Evolutionary conservation across 495 filamentous ascomycete species (phyloP), one percentile per base, ranked within the genome.

Genomic region (Penicillium crystallinum): DNA sequence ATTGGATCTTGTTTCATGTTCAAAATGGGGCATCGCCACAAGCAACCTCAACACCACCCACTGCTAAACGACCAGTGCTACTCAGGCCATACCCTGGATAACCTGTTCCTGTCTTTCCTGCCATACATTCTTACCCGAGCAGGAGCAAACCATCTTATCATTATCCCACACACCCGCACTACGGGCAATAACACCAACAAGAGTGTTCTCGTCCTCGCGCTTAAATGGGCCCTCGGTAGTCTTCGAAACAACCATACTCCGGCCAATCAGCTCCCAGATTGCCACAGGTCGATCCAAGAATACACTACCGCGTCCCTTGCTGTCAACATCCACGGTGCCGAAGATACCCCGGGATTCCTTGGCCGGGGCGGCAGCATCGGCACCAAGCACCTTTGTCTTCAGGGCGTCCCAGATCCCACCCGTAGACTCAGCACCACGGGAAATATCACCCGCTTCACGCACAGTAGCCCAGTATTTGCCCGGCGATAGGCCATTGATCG

Each of bases 101-200:
- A 91, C 83, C 72, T 95, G 87, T 64, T 97, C 92, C 74, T 85
- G 86, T 64, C 93, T 80, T 77, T 98, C 93, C 69, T 97, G 86
- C 93, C 93, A 98, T 29, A 98, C 78, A 58, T 90, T 97, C 83
- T 98, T 97, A 3, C 93, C 93, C 35, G 90, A 95, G 70, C 93
- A 97, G 12, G 88, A 92, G 66, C 85, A 85, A 23, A 98, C 93
- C 61, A 87, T 96, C 79, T 97, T 98, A 65, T 96, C 90, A 63
- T 98, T 97, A 67, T 97, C 91, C 93, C 93, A 97, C 46, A 95
- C 86, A 12, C 93, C 93, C 21, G 93, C 91, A 70, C 90, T 96
- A 63, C 93, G 77, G 37, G 93, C 93, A 66, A 97, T 88, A 45
- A 97, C 90, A 29, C 93, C 93, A 6, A 96, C 87, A 35, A 96